phyloP scores from a whole-genome alignment of 2,329 filamentous ascomycete genomes.

The Thelonectria olida region DNA sequence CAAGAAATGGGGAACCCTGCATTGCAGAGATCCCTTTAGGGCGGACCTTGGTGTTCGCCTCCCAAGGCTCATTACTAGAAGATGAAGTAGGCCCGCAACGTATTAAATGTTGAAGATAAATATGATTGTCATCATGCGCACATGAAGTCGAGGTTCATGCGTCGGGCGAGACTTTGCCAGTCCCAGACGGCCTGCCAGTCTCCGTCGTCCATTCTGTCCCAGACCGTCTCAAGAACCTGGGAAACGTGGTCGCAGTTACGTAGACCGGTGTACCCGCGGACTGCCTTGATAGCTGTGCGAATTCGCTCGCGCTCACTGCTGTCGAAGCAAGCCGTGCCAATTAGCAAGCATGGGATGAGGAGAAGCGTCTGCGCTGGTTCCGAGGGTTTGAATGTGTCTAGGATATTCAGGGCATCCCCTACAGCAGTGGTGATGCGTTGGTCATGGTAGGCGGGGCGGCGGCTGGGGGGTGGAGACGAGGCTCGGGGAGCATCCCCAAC shows the following conservation, averaged over 20 bases:
- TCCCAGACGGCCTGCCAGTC: constrained; percentile 71
- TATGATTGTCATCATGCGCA: constrained; percentile 51
- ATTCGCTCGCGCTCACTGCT: constrained; percentile 62
- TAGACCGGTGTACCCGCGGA: constrained; percentile 68
- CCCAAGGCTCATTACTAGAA: constrained; percentile 11
- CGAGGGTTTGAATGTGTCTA: constrained; percentile 64
- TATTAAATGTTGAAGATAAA: constrained; percentile 12
- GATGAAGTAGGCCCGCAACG: constrained; percentile 13
- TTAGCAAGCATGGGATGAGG: constrained; percentile 67
- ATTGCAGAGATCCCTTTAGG: not conserved
- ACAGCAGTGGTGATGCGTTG: constrained; percentile 63
- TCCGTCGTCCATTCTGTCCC: constrained; percentile 66
- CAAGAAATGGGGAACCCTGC: constrained; percentile 17
- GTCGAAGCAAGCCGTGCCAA: constrained; percentile 68
- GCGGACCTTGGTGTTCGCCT: not conserved
- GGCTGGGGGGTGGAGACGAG: constrained; percentile 57
- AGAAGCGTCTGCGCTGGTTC: constrained; percentile 69
- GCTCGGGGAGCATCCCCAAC: constrained; percentile 31
- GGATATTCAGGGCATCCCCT: constrained; percentile 63
- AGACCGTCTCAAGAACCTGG: constrained; percentile 66
- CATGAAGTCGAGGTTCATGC: constrained; percentile 65
- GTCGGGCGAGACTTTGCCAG: constrained; percentile 66
- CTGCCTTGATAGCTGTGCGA: constrained; percentile 56
- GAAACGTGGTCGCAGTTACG: constrained; percentile 64
- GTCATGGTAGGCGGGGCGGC: constrained; percentile 60